Percentiles rank a stretch among this genome's conserved stretches.
phyloP scores from a whole-genome alignment of 805 yeast genomes.

The Wickerhamiella sorbophila region DNA sequence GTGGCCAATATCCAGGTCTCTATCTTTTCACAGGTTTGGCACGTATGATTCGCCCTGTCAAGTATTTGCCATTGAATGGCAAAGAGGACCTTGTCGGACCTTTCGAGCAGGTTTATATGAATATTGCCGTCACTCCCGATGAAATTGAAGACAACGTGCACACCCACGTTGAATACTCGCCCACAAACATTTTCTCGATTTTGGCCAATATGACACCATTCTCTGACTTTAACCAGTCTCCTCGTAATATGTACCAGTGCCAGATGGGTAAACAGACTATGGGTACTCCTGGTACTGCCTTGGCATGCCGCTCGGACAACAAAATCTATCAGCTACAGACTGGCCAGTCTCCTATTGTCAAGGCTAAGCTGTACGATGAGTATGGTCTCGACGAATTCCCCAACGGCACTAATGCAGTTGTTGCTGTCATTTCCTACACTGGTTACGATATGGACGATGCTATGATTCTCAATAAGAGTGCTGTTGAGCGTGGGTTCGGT shows the following conservation, averaged over 20 bases:
- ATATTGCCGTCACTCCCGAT: slow-evolving; percentile 84
- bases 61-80: slow-evolving; percentile 72
- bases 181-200: slow-evolving; percentile 87
- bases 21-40: slow-evolving; percentile 83
- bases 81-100: slow-evolving; percentile 88
- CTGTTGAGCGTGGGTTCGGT: slow-evolving; percentile 95
- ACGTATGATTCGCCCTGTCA: slow-evolving; percentile 92
- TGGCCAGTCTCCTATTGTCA: slow-evolving; percentile 95
- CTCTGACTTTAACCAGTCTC: slow-evolving; percentile 97
- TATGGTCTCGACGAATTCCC: slow-evolving; percentile 98
- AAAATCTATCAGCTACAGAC: slow-evolving; percentile 83
- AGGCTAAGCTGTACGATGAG: slow-evolving; percentile 84
- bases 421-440: slow-evolving; percentile 95
- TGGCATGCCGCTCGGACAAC: slow-evolving; percentile 84
- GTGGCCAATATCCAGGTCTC: slow-evolving; percentile 96
- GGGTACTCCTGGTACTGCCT: slow-evolving; percentile 99
- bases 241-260: slow-evolving; percentile 99
- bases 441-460: slow-evolving; percentile 99
- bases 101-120: slow-evolving; percentile 94
- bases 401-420: slow-evolving; percentile 95
- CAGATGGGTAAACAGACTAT: slow-evolving; percentile 99
- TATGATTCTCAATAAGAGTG: slow-evolving; percentile 93
- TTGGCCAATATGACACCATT: slow-evolving; percentile 95
- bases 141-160: slow-evolving; percentile 75
- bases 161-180: slow-evolving; percentile 86